Conservation (phyloP, 805 yeast species). For the Metschnikowia santaceciliae region DNA sequence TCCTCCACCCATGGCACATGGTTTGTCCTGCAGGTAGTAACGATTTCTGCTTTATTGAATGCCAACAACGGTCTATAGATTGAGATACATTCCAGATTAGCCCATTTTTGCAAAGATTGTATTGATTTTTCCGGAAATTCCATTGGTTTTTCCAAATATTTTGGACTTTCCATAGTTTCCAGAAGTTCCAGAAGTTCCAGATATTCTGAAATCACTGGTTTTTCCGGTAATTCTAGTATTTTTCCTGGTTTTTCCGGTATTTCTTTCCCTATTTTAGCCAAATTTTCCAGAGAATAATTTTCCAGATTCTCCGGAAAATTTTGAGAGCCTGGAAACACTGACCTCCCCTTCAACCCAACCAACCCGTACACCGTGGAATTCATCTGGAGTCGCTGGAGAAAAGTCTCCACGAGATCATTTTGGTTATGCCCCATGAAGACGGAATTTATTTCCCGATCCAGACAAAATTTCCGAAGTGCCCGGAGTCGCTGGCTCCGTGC, state of each 20-base stretch:
- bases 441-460: constrained; percentile 24
- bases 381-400: constrained; percentile 47
- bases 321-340: constrained; percentile 25
- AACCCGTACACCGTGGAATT: constrained; percentile 50
- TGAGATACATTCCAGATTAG: constrained; percentile 4
- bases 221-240: no score
- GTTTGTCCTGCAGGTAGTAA: constrained; percentile 40
- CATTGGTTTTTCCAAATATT: no score
- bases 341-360: constrained; percentile 43
- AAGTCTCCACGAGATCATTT: constrained; percentile 74
- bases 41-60: constrained; percentile 41
- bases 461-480: constrained; percentile 41
- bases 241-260: no score
- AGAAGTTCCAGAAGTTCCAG: no score
- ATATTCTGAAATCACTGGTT: no score
- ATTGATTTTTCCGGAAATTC: not conserved
- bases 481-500: constrained; percentile 57
- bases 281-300: no score
- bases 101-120: not conserved
- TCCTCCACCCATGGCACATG: constrained; percentile 67
- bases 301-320: no score
- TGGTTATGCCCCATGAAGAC: constrained; percentile 63
- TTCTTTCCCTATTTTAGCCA: no score
- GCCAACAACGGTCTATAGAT: constrained; percentile 53
- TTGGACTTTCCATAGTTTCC: no score